Conservation (phyloP, 2,329 filamentous ascomycete species). For the Pochonia chlamydosporia region DNA sequence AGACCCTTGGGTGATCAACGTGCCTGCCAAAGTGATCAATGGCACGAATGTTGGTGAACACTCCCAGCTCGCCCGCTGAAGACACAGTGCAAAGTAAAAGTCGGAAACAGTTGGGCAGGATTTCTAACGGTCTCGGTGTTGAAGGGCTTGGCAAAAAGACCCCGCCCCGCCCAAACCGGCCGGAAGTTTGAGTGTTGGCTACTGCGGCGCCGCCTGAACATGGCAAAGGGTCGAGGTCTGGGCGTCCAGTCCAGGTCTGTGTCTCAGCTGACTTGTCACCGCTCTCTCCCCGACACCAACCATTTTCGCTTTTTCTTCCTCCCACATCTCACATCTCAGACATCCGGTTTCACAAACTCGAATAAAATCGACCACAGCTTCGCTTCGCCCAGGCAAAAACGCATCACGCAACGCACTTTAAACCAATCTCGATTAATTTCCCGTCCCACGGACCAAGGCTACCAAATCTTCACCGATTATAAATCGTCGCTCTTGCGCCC, state of each 20-base stretch:
- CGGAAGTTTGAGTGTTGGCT: background rate
- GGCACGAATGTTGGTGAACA: too few species aligned
- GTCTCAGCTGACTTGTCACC: conserved; percentile 4
- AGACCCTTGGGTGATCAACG: too few species aligned
- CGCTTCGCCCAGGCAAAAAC: background rate
- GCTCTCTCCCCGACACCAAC: conserved; percentile 1
- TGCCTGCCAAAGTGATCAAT: too few species aligned
- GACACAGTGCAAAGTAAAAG: too few species aligned
- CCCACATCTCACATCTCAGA: background rate
- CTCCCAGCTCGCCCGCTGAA: too few species aligned
- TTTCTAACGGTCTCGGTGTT: too few species aligned
- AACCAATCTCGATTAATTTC: background rate
- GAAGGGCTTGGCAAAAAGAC: too few species aligned
- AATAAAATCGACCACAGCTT: background rate
- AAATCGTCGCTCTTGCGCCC: background rate
- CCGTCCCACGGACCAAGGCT: background rate
- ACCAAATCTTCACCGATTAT: background rate
- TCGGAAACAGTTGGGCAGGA: too few species aligned
- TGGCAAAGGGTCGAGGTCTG: background rate
- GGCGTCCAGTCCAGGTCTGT: too few species aligned
- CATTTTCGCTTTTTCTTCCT: background rate
- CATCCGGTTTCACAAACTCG: too few species aligned
- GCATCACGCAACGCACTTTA: background rate
- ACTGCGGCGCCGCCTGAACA: background rate
- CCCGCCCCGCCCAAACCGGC: background rate